Base-by-base conservation (phyloP, 208 protist species). In the Leishmania braziliensis region DNA sequence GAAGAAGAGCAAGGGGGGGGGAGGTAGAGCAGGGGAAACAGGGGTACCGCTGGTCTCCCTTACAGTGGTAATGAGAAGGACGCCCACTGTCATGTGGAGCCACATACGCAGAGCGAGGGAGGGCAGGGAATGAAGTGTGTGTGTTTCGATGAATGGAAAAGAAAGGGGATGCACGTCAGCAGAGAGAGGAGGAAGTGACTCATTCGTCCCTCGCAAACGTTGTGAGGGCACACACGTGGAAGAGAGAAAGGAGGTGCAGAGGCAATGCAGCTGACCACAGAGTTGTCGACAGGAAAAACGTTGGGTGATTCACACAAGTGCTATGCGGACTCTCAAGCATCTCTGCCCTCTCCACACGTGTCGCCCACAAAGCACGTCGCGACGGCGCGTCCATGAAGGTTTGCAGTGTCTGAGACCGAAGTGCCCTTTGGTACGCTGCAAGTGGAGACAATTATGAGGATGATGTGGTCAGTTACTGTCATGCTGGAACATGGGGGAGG, bases 151-250 rank as follows among this genome's bases (percentile, higher is more conserved):
- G 68, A 26, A 5, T 53, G 2, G 43, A 50, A 26, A 16, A 71
- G 23, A 46, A 73, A 20, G 43, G 23, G 68, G 26, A 50, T 26
- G 68, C 68, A 26, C 26, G 43, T 73, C 46, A 53, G 18, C 43
- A 50, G 20, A 33, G n/a, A 83, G 36, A 82, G 56, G 18, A 73
- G 39, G 58, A 73, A 23, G 54, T 53, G 29, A 80, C 23, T 23
- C 39, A 18, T 43, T 74, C 50, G 12, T 50, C 51, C 26, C 20
- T 4, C 66, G 5, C 33, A 16, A 43, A n/a, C 66, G 18, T 5
- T 23, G 39, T 48, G 16, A 26, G 68, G 9, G 26, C 20, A 36
- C 46, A 29, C 10, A 2, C 6, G 9, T 16, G 63, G 63, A 46
- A 29, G n/a, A 46, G 23, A 14, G 26, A 46, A 29, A 26, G 4